Percentiles rank a stretch among this genome's conserved stretches.
phyloP scores from a whole-genome alignment of 257 asterid species.

The Cruciata laevipes region DNA sequence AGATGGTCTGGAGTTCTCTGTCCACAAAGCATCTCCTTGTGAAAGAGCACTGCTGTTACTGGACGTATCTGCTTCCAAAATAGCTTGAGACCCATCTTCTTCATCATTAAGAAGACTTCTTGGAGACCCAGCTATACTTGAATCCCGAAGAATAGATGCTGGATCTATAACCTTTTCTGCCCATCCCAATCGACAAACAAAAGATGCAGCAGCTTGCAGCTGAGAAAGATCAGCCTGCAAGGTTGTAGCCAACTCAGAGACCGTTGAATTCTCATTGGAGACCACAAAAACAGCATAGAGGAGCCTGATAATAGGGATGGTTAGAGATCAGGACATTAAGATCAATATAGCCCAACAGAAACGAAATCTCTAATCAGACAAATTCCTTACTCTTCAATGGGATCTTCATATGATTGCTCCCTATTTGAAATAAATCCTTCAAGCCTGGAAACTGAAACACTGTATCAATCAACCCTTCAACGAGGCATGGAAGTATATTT shows the following conservation, averaged over 20 bases:
- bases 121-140: conserved; percentile 62
- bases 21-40: conserved; percentile 65
- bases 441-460: conserved; percentile 94
- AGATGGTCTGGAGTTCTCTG: conserved; percentile 51
- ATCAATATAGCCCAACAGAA: conserved; percentile 15
- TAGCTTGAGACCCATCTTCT: conserved; percentile 56
- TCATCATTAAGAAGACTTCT: conserved; percentile 65
- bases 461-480: conserved; percentile 21
- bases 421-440: conserved; percentile 99
- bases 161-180: conserved; percentile 93
- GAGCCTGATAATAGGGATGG: conserved; percentile 56
- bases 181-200: conserved; percentile 99
- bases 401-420: conserved; percentile 99
- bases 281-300: conserved; percentile 99
- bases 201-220: conserved; percentile 99
- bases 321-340: conserved; percentile 22
- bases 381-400: conserved; percentile 89
- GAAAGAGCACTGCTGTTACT: conserved; percentile 53
- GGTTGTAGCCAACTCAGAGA: conserved; percentile 85
- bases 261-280: conserved; percentile 96
- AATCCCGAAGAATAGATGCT: conserved; percentile 83
- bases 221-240: conserved; percentile 94
- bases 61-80: conserved; percentile 38
- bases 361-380: conserved; percentile 12
- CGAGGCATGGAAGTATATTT: neutral